A percentile compares a stretch with the other conserved stretches of the same genome.
phyloP scores from a whole-genome alignment of 2,329 filamentous ascomycete species.

The Falciphora oryzae region DNA sequence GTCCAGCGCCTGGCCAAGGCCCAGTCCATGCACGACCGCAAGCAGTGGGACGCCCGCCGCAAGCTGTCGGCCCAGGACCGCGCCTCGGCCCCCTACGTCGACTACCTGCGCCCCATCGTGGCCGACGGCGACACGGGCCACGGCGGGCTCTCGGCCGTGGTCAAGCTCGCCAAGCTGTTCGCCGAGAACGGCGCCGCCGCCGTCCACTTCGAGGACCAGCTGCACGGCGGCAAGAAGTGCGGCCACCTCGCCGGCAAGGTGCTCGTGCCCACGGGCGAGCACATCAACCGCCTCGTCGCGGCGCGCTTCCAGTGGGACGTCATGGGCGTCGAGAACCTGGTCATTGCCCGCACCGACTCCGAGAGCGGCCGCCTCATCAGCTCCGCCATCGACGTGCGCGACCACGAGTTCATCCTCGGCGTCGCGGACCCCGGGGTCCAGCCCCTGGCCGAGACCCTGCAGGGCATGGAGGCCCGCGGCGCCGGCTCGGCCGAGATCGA shows the following conservation, averaged over 20 bases:
- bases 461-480: slow-evolving; percentile 80
- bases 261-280: slow-evolving; percentile 85
- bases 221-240: slow-evolving; percentile 98
- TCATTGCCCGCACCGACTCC: slow-evolving; percentile 92
- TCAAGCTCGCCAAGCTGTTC: slow-evolving; percentile 96
- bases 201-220: slow-evolving; percentile 96
- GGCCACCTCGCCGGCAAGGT: slow-evolving; percentile 96
- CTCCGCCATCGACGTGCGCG: slow-evolving; percentile 85
- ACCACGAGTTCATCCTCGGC: slow-evolving; percentile 85
- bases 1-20: slow-evolving; percentile 95
- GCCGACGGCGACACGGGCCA: slow-evolving; percentile 96
- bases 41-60: slow-evolving; percentile 82
- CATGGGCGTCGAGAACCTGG: slow-evolving; percentile 92
- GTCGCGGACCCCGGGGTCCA: slow-evolving; percentile 35
- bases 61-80: slow-evolving; percentile 71
- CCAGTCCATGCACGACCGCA: slow-evolving; percentile 93
- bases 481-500: slow-evolving; percentile 77
- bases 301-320: slow-evolving; percentile 97
- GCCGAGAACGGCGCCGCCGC: slow-evolving; percentile 94
- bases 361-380: slow-evolving; percentile 89
- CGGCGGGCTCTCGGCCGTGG: slow-evolving; percentile 83
- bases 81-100: slow-evolving; percentile 71
- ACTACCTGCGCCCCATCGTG: slow-evolving; percentile 91
- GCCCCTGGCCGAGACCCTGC: slow-evolving; percentile 65
- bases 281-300: slow-evolving; percentile 91